Conservation (phyloP, 192 early-diverging fungal species). For the Diversispora epigaea region DNA sequence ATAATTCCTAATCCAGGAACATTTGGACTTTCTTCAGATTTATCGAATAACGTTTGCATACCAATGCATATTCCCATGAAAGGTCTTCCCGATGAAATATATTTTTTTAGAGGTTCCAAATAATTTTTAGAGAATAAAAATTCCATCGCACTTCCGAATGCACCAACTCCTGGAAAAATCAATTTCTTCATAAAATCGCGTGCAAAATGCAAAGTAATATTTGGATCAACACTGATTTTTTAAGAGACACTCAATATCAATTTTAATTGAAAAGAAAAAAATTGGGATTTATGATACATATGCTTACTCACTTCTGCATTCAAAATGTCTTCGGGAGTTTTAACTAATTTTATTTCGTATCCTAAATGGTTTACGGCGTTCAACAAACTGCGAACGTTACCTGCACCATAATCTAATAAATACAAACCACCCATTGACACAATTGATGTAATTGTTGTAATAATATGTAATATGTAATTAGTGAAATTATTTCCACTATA, state of each 20-base stretch:
- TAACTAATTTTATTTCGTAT: conserved; percentile 75
- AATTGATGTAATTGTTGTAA: background rate
- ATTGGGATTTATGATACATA: too few relatives aligned
- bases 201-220: conserved; percentile 1
- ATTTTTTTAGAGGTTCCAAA: conserved; percentile 76
- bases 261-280: too few relatives aligned
- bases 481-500: too few relatives aligned
- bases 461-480: background rate
- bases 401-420: conserved; percentile 99
- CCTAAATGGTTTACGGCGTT: conserved; percentile 94
- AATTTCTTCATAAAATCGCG: conserved; percentile 68
- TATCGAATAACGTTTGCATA: conserved; percentile 91
- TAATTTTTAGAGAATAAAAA: conserved; percentile 73
- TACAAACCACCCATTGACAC: conserved; percentile 57
- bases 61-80: conserved; percentile 99
- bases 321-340: conserved; percentile 74
- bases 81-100: conserved; percentile 81
- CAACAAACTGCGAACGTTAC: conserved; percentile 94
- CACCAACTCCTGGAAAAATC: conserved; percentile 98
- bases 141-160: conserved; percentile 90
- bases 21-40: conserved; percentile 83
- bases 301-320: conserved; percentile 76
- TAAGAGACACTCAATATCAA: too few relatives aligned
- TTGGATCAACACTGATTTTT: too few relatives aligned
- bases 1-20: conserved; percentile 85